phyloP scores from a whole-genome alignment of 208 protist species.

The Trichomonas vaginalis region DNA sequence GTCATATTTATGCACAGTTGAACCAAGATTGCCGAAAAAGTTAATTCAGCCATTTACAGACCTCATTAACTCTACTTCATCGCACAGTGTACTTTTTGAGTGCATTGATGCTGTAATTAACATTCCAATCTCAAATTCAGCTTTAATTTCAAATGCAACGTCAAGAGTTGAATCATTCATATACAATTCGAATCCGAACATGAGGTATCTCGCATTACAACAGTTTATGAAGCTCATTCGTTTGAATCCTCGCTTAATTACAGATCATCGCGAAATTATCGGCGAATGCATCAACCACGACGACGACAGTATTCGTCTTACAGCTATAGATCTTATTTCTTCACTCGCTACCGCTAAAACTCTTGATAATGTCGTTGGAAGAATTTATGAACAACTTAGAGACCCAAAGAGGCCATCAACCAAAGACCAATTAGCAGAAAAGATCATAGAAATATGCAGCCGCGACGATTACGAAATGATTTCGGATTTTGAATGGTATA shows the following conservation, averaged over 20 bases:
- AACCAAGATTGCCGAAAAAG: neutral
- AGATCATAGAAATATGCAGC: neutral
- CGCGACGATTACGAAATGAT: neutral
- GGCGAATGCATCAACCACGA: neutral
- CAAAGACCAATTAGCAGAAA: neutral
- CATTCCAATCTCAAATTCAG: neutral
- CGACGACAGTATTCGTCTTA: neutral
- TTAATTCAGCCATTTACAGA: neutral
- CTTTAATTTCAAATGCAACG: neutral
- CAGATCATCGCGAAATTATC: neutral
- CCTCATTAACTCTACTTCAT: neutral
- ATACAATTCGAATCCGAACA: neutral
- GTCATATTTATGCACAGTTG: neutral
- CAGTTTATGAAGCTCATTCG: neutral
- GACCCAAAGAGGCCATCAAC: neutral
- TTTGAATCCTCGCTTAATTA: neutral
- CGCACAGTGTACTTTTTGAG: neutral
- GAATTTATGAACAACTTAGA: neutral
- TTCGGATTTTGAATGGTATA: neutral
- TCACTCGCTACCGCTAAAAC: neutral
- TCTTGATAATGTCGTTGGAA: neutral
- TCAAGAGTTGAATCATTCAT: neutral
- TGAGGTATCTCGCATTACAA: neutral
- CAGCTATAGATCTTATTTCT: neutral
- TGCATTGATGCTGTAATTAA: neutral